phyloP scores from a whole-genome alignment of 495 filamentous ascomycete species.

The Penicillium maclennaniae region DNA sequence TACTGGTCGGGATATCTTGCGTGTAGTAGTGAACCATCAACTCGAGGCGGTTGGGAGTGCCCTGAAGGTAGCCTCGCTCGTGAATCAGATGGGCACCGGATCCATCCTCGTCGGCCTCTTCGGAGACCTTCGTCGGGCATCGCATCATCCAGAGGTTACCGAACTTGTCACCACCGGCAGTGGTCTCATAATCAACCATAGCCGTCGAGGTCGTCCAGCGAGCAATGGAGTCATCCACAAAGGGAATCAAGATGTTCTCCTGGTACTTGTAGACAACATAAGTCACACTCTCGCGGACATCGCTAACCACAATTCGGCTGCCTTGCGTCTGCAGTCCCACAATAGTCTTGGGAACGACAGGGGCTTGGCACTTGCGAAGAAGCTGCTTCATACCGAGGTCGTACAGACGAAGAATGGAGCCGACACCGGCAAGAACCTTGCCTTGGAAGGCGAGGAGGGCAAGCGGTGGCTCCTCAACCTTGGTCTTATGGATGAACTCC shows the following conservation, averaged over 20 bases:
- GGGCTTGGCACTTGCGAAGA: conserved; percentile 83
- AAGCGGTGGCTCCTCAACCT: conserved; percentile 80
- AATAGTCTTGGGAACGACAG: conserved; percentile 76
- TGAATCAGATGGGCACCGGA: conserved; percentile 86
- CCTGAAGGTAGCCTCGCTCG: conserved; percentile 82
- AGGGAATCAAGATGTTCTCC: conserved; percentile 86
- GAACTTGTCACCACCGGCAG: conserved; percentile 95
- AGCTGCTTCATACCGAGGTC: conserved; percentile 89
- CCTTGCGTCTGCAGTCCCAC: conserved; percentile 87
- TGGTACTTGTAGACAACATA: conserved; percentile 92
- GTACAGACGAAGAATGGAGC: conserved; percentile 76
- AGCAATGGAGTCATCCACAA: conserved; percentile 81
- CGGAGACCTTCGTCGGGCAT: conserved; percentile 78
- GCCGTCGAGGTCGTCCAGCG: conserved; percentile 83
- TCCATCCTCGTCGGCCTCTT: conserved; percentile 88
- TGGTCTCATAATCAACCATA: conserved; percentile 97
- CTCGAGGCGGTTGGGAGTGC: conserved; percentile 76
- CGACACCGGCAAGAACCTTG: conserved; percentile 77
- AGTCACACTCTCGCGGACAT: conserved; percentile 84
- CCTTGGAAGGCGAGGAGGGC: conserved; percentile 92
- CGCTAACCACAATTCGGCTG: conserved; percentile 84
- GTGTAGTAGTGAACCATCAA: conserved; percentile 84
- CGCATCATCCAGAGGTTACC: conserved; percentile 93
- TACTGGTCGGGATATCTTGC: conserved; percentile 86
- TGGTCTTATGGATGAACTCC: conserved; percentile 95